These are phyloP conservation scores for Aureobasidium namibiae DNA, from an alignment of 2,329 filamentous ascomycete species.

Conservation along the genomic window DNA sequence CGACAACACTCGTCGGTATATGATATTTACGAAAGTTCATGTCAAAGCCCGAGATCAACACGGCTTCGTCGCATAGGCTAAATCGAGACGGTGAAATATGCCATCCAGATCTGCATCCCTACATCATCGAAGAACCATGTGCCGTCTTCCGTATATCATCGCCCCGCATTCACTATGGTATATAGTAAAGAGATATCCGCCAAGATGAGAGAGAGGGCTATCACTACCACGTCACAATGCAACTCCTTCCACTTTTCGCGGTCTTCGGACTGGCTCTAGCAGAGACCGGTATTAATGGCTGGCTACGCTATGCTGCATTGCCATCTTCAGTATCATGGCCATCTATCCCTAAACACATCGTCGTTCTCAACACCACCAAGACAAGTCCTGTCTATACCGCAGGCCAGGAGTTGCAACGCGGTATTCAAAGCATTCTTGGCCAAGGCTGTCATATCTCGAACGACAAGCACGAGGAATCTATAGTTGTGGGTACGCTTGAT, in stretches of 20 bases:
- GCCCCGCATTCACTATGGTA: neutral
- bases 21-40: neutral
- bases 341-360: slow-evolving; percentile 41
- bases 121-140: neutral
- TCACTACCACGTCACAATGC: neutral
- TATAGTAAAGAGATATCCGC: neutral
- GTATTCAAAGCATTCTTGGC: slow-evolving; percentile 50
- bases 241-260: neutral
- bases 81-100: neutral
- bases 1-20: neutral
- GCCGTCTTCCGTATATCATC: neutral
- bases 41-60: neutral
- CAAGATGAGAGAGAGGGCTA: neutral
- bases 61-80: neutral
- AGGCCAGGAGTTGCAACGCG: slow-evolving; percentile 49
- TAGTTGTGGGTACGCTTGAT: slow-evolving; percentile 44
- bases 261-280: slow-evolving; percentile 34
- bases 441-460: slow-evolving; percentile 23
- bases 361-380: slow-evolving; percentile 46
- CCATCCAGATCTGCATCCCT: neutral
- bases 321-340: slow-evolving; percentile 31
- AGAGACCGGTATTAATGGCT: slow-evolving; percentile 54
- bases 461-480: slow-evolving; percentile 31
- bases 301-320: slow-evolving; percentile 56
- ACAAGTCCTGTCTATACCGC: slow-evolving; percentile 53